Evolutionary conservation across 441 rosid species (phyloP).

Genomic region (Gossypium gossypioides): DNA sequence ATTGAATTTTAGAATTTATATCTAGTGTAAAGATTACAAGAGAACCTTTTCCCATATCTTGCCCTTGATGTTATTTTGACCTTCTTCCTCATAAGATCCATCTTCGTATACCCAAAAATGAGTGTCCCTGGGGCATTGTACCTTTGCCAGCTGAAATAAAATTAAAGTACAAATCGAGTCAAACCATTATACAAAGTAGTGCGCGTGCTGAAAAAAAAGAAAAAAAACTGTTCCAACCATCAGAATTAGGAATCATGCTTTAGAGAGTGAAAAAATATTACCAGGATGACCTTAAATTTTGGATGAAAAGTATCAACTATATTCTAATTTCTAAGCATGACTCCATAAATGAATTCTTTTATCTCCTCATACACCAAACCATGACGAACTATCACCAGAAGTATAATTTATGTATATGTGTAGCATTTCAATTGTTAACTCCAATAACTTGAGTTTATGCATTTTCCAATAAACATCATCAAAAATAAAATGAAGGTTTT

Average conservation of each 20-base stretch:
- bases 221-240: not conserved
- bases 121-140: conserved; percentile 92
- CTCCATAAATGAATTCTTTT: not conserved
- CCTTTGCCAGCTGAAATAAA: conserved; percentile 67
- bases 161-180: not conserved
- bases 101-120: conserved; percentile 98
- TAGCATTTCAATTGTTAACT: not conserved
- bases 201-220: not conserved
- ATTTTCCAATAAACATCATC: not conserved
- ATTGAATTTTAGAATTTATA: not conserved
- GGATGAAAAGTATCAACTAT: not conserved
- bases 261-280: not conserved
- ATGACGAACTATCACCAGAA: not conserved
- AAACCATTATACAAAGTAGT: not conserved
- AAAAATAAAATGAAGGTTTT: not conserved
- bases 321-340: not conserved
- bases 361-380: not conserved
- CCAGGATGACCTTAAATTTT: not conserved
- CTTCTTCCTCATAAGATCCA: conserved; percentile 98
- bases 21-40: conserved; percentile 19
- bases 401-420: not conserved
- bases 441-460: not conserved
- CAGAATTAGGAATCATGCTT: not conserved
- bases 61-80: conserved; percentile 94
- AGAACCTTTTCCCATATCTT: conserved; percentile 98